phyloP scores from a whole-genome alignment of 352 stramenopile genomes.

The Pythium brachiatum region DNA sequence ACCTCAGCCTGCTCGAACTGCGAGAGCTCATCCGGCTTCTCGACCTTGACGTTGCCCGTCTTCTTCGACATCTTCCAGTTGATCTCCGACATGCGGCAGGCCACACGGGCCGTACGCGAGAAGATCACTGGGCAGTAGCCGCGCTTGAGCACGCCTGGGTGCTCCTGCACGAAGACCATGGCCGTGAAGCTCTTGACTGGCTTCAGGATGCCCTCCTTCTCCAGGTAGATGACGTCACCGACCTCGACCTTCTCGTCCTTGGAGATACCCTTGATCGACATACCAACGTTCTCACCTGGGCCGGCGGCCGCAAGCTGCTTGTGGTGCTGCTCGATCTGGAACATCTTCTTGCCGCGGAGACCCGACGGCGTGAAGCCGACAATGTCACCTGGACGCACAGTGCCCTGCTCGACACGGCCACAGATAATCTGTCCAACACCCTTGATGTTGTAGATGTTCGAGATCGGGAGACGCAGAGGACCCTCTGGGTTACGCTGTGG shows the following conservation, averaged over 20 bases:
- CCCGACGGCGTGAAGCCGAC: constrained; percentile 62
- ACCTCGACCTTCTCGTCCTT: constrained; percentile 72
- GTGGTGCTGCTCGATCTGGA: constrained; percentile 83
- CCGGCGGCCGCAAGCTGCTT: constrained; percentile 56
- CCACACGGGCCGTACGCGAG: constrained; percentile 79
- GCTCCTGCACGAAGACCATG: constrained; percentile 73
- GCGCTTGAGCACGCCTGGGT: constrained; percentile 74
- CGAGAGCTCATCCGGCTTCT: constrained; percentile 68
- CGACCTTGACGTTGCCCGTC: constrained; percentile 74
- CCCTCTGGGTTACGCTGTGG: constrained; percentile 52
- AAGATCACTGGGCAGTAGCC: constrained; percentile 75
- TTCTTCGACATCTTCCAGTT: constrained; percentile 86
- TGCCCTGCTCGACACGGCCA: constrained; percentile 66
- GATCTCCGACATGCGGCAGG: constrained; percentile 80
- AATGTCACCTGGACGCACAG: constrained; percentile 51
- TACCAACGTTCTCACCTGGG: constrained; percentile 76
- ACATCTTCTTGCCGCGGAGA: constrained; percentile 63
- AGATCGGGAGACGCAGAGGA: constrained; percentile 54
- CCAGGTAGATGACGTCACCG: constrained; percentile 43
- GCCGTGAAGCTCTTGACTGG: constrained; percentile 70
- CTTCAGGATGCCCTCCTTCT: constrained; percentile 44
- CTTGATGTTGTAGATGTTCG: constrained; percentile 86
- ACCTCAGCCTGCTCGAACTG: constrained; percentile 80
- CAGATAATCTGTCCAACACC: constrained; percentile 76
- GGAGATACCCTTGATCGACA: constrained; percentile 78